Evolutionary conservation across 2,329 filamentous ascomycete genomes (phyloP).

Genomic region (Stagonosporopsis rhizophila): DNA sequence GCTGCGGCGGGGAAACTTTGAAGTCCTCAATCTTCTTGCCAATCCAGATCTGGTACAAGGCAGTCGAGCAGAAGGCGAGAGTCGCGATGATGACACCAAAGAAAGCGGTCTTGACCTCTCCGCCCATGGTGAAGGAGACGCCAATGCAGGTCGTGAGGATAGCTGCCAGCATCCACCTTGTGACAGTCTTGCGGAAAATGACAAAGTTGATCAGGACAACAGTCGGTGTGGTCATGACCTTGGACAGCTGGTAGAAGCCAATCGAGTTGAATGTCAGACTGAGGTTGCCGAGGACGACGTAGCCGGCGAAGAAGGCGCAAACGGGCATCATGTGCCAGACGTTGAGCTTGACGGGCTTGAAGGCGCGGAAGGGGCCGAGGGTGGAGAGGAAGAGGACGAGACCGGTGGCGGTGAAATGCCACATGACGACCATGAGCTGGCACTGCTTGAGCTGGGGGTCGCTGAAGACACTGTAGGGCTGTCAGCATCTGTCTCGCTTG

Average conservation of each 20-base stretch:
- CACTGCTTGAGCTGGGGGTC: slow-evolving; percentile 54
- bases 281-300: slow-evolving; percentile 56
- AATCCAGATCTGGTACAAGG: slow-evolving; percentile 58
- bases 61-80: slow-evolving; percentile 54
- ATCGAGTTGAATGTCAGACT: slow-evolving; percentile 57
- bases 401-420: slow-evolving; percentile 56
- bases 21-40: slow-evolving; percentile 59
- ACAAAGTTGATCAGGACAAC: slow-evolving; percentile 56
- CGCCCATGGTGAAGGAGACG: slow-evolving; percentile 54
- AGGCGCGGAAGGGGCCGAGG: slow-evolving; percentile 53
- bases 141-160: slow-evolving; percentile 54
- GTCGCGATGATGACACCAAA: slow-evolving; percentile 54
- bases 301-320: slow-evolving; percentile 56
- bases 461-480: slow-evolving; percentile 50
- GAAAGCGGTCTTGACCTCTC: slow-evolving; percentile 49
- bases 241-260: slow-evolving; percentile 58
- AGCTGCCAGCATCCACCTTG: slow-evolving; percentile 50
- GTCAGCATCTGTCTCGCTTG: slow-evolving; percentile 28
- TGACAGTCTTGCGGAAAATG: slow-evolving; percentile 53
- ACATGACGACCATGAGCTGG: slow-evolving; percentile 58
- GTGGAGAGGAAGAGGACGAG: slow-evolving; percentile 54
- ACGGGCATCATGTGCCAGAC: slow-evolving; percentile 55
- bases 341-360: slow-evolving; percentile 54
- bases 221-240: slow-evolving; percentile 58
- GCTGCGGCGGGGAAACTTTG: slow-evolving; percentile 52